These are phyloP conservation scores for Puccinia coronata DNA, from an alignment of 1,284 basidiomycete genomes.

Conservation along the genomic window DNA sequence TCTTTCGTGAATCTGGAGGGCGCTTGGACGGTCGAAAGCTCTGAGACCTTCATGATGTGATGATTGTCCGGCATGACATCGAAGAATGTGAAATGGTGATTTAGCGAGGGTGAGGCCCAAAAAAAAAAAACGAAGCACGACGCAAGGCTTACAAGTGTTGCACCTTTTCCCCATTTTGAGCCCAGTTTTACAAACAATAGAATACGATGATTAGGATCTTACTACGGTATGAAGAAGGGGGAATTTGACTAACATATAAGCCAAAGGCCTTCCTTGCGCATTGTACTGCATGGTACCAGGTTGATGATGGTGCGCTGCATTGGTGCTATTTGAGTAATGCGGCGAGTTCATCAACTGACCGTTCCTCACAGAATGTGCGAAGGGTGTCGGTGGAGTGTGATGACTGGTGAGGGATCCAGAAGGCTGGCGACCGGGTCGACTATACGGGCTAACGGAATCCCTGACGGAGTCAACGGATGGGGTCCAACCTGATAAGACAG, in stretches of 20 bases:
- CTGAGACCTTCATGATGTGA: slow-evolving; percentile 19
- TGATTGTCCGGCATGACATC: background rate
- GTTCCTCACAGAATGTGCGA: slow-evolving; percentile 29
- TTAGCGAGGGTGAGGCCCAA: background rate
- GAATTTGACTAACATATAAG: slow-evolving; percentile 35
- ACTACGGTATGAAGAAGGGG: background rate
- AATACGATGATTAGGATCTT: background rate
- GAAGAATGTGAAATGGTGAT: background rate
- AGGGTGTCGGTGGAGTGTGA: slow-evolving; percentile 10
- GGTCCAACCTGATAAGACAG: slow-evolving; percentile 24
- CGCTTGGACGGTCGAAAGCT: slow-evolving; percentile 46
- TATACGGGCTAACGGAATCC: slow-evolving; percentile 42
- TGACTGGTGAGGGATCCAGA: slow-evolving; percentile 26
- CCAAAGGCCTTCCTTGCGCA: slow-evolving; percentile 48
- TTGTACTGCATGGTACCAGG: slow-evolving; percentile 47
- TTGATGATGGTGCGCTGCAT: slow-evolving; percentile 16
- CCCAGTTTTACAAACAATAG: background rate
- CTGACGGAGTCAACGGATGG: slow-evolving; percentile 40
- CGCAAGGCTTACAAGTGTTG: slow-evolving; percentile 31
- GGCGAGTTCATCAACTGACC: slow-evolving; percentile 8
- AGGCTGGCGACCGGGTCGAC: slow-evolving; percentile 28
- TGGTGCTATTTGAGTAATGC: slow-evolving; percentile 13
- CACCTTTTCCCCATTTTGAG: slow-evolving; percentile 17
- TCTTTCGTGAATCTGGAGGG: slow-evolving; percentile 46
- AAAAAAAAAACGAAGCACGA: background rate